Evolutionary conservation across 2,329 filamentous ascomycete genomes (phyloP).

Genomic region (Epichloe elymi): DNA sequence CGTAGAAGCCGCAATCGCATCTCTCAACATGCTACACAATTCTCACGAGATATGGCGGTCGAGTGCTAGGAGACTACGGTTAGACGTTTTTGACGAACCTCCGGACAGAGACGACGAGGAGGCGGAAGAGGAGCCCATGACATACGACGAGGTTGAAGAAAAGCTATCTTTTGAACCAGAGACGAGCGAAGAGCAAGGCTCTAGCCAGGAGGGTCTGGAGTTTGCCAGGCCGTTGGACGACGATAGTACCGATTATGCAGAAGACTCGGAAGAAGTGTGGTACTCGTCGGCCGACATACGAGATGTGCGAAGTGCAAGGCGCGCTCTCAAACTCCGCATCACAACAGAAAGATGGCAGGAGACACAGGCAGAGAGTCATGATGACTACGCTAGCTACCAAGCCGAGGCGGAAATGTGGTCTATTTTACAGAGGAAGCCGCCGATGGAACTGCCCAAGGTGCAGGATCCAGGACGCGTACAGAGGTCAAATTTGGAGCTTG

Average conservation of each 20-base stretch:
- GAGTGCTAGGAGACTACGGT: slow-evolving; percentile 33
- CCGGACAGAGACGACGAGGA: slow-evolving; percentile 10
- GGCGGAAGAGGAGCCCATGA: slow-evolving; percentile 20
- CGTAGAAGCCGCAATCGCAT: slow-evolving; percentile 34
- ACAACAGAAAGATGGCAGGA: slow-evolving; percentile 29
- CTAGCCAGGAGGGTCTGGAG: background rate
- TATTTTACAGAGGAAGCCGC: slow-evolving; percentile 26
- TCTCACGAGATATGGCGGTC: slow-evolving; percentile 31
- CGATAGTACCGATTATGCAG: background rate
- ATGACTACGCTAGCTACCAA: slow-evolving; percentile 24
- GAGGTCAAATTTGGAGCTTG: slow-evolving; percentile 19
- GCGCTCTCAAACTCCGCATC: slow-evolving; percentile 26
- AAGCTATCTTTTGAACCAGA: slow-evolving; percentile 14
- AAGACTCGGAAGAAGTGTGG: slow-evolving; percentile 15
- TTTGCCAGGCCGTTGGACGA: background rate
- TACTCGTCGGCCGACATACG: slow-evolving; percentile 28
- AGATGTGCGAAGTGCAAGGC: slow-evolving; percentile 21
- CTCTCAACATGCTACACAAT: slow-evolving; percentile 29
- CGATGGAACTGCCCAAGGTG: slow-evolving; percentile 18
- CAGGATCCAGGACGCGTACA: slow-evolving; percentile 16
- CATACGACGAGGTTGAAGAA: slow-evolving; percentile 31
- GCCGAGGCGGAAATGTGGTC: slow-evolving; percentile 35
- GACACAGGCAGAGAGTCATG: slow-evolving; percentile 28
- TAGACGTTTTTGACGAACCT: slow-evolving; percentile 32
- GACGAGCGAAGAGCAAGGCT: background rate